Evolutionary conservation across 768 basidiomycete genomes (phyloP).

Genomic region (Termitomyces sp.): DNA sequence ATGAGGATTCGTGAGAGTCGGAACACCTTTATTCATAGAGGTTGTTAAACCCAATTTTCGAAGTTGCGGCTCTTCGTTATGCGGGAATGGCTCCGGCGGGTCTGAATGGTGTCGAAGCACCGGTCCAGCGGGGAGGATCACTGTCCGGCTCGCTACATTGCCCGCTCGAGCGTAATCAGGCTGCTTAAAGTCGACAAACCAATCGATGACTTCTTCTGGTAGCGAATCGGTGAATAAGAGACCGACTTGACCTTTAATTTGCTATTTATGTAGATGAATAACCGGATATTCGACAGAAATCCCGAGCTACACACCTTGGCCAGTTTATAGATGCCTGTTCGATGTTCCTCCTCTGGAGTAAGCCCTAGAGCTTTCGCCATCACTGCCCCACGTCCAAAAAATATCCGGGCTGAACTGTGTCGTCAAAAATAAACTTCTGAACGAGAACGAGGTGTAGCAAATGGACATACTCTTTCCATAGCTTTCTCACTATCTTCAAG

Average conservation of each 20-base stretch:
- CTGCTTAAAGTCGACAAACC: constrained; percentile 89
- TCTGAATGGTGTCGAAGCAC: constrained; percentile 77
- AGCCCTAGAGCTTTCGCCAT: constrained; percentile 96
- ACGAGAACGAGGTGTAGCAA: neutral
- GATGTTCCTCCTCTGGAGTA: constrained; percentile 83
- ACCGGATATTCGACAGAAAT: neutral
- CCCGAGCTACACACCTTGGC: constrained; percentile 51
- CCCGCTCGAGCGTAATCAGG: constrained; percentile 91
- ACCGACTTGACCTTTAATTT: constrained; percentile 94
- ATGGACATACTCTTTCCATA: constrained; percentile 83
- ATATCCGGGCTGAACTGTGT: constrained; percentile 78
- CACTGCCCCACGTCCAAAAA: constrained; percentile 81
- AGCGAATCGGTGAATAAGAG: constrained; percentile 87
- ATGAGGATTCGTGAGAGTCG: constrained; percentile 76
- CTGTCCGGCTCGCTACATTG: constrained; percentile 68
- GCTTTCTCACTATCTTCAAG: constrained; percentile 86
- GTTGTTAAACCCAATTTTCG: constrained; percentile 88
- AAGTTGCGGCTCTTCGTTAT: constrained; percentile 96
- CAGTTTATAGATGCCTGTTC: constrained; percentile 70
- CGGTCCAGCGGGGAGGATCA: constrained; percentile 78
- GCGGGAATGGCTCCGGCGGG: constrained; percentile 87
- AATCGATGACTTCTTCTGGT: constrained; percentile 87
- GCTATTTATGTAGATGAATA: constrained; percentile 35
- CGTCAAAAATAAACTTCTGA: constrained; percentile 2
- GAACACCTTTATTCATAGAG: constrained; percentile 81